Evolutionary conservation across 202 grass and related monocot genomes (phyloP).

Genomic region (Panicum hallii): DNA sequence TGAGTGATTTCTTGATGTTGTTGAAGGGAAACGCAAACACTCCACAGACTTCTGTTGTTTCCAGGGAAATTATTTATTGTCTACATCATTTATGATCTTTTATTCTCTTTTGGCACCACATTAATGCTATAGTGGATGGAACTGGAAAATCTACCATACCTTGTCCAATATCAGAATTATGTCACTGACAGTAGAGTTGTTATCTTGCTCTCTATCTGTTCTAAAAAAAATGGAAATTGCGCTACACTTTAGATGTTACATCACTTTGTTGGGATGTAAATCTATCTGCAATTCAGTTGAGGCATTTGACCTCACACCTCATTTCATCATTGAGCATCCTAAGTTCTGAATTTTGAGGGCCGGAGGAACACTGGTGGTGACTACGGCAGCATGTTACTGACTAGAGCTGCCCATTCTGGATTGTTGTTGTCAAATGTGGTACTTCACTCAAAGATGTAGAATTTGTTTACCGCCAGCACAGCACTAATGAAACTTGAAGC

Average conservation of each 20-base stretch:
- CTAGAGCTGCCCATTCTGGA: not conserved
- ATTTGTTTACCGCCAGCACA: constrained; percentile 3
- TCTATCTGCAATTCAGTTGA: constrained; percentile 4
- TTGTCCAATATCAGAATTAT: constrained; percentile 13
- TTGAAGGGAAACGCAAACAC: not conserved
- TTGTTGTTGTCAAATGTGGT: not conserved
- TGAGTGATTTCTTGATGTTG: constrained; percentile 3
- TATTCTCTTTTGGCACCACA: constrained; percentile 14
- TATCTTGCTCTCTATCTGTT: not conserved
- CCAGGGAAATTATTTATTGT: not conserved
- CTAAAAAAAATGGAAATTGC: not conserved
- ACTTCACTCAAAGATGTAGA: not conserved
- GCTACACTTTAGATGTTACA: not conserved
- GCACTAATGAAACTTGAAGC: not conserved
- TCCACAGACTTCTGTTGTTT: constrained; percentile 3
- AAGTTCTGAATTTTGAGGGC: not conserved
- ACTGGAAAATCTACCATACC: not conserved
- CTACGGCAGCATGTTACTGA: not conserved
- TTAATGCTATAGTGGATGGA: not conserved
- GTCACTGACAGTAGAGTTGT: not conserved
- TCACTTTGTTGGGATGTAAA: not conserved
- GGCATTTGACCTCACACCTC: not conserved
- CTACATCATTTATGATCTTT: constrained; percentile 19
- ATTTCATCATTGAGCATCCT: not conserved
- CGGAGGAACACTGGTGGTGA: not conserved